Evolutionary conservation across 768 basidiomycete genomes (phyloP).

Genomic region (Boletus sp.): DNA sequence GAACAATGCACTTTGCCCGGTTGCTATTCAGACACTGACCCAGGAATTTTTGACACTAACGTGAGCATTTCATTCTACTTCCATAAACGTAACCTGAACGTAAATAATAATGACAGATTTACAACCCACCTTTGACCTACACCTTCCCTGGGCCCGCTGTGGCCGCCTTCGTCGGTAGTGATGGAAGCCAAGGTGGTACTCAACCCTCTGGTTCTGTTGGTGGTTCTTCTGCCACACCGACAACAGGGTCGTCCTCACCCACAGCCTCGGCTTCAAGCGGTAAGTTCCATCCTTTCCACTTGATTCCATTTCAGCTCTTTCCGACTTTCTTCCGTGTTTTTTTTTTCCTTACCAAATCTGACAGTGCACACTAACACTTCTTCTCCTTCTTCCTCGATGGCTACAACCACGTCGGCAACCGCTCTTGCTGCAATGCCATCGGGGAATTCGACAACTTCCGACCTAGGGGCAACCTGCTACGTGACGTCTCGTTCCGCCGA

Average conservation of each 20-base stretch:
- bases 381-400: constrained; percentile 7
- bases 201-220: constrained; percentile 22
- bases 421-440: constrained; percentile 8
- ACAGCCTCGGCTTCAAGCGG: constrained; percentile 14
- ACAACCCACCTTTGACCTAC: constrained; percentile 36
- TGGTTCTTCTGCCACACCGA: constrained; percentile 13
- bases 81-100: not conserved
- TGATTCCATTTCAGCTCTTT: not conserved
- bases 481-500: constrained; percentile 15
- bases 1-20: constrained; percentile 63
- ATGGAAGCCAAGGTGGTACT: constrained; percentile 12
- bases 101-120: constrained; percentile 23
- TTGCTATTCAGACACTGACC: constrained; percentile 63
- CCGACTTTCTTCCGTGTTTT: not conserved
- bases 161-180: constrained; percentile 37
- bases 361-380: constrained; percentile 26
- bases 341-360: constrained; percentile 18
- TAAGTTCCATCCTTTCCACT: constrained; percentile 10
- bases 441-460: not conserved
- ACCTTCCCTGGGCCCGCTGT: constrained; percentile 53
- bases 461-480: constrained; percentile 15
- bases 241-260: constrained; percentile 12
- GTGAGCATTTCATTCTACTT: constrained; percentile 23
- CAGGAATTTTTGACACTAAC: constrained; percentile 58
- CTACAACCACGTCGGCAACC: not conserved